Percentiles rank a stretch among this genome's conserved stretches.
These are phyloP conservation scores for Pelargonium fulgidum DNA, from an alignment of 441 rosid genomes.

Conservation along the genomic window DNA sequence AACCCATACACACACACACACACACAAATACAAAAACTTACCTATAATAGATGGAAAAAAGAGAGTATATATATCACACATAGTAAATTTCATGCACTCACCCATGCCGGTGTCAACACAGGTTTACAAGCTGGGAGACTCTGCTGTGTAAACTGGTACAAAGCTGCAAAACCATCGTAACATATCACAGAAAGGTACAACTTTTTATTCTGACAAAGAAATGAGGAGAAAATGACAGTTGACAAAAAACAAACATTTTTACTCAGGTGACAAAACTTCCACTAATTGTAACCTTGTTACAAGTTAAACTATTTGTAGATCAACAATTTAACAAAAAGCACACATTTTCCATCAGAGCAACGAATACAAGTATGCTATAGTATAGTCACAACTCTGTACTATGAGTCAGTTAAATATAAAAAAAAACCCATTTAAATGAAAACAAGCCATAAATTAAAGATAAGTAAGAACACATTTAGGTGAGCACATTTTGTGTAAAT, in stretches of 20 bases:
- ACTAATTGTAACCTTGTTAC: background rate
- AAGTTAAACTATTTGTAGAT: too few relatives aligned
- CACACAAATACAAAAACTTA: too few relatives aligned
- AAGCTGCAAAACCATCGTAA: constrained; percentile 35
- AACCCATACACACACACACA: too few relatives aligned
- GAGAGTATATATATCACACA: background rate
- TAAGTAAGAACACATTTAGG: background rate
- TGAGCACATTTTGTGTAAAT: background rate
- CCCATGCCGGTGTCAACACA: constrained; percentile 68
- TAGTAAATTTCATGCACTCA: constrained; percentile 27
- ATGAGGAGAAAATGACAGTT: background rate
- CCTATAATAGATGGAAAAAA: too few relatives aligned
- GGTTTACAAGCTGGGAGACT: constrained; percentile 85
- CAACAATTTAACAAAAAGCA: too few relatives aligned
- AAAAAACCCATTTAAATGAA: background rate
- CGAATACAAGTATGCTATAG: background rate
- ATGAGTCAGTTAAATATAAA: background rate
- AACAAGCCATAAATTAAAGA: background rate
- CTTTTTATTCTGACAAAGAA: background rate
- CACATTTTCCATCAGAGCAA: too few relatives aligned
- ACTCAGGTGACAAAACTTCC: background rate
- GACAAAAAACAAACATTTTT: too few relatives aligned
- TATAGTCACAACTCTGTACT: background rate
- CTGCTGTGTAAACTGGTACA: constrained; percentile 67
- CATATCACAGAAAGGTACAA: background rate